Evolutionary conservation across 495 filamentous ascomycete species (phyloP).

Genomic region (Xylaria scruposa): DNA sequence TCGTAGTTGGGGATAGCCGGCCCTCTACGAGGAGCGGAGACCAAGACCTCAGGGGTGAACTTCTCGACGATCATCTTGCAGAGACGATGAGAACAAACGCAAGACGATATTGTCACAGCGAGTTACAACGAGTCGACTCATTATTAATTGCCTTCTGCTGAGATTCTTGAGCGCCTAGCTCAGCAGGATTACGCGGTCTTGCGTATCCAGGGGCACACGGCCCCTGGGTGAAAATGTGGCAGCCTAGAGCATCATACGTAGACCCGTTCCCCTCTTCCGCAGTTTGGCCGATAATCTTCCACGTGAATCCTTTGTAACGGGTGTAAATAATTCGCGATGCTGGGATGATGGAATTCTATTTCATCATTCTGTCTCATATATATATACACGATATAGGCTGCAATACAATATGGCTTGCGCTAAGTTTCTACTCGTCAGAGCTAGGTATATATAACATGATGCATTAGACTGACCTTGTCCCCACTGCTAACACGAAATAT

Average conservation of each 20-base stretch:
- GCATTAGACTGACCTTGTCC: background rate
- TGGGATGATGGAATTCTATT: background rate
- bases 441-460: background rate
- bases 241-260: slow-evolving; percentile 11
- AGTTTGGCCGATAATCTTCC: background rate
- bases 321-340: background rate
- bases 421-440: background rate
- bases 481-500: background rate
- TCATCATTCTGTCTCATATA: background rate
- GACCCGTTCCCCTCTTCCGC: background rate
- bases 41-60: slow-evolving; percentile 34
- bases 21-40: slow-evolving; percentile 30
- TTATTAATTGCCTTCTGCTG: background rate
- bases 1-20: slow-evolving; percentile 36
- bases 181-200: slow-evolving; percentile 13
- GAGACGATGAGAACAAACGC: background rate
- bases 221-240: background rate
- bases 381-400: background rate
- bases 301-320: background rate
- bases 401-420: background rate
- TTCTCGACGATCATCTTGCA: slow-evolving; percentile 31
- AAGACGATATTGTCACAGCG: background rate
- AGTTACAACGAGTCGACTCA: background rate
- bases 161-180: background rate
- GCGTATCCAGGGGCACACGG: background rate